These are phyloP conservation scores for Arachis stenosperma DNA, from an alignment of 306 rosid species.

Conservation along the genomic window DNA sequence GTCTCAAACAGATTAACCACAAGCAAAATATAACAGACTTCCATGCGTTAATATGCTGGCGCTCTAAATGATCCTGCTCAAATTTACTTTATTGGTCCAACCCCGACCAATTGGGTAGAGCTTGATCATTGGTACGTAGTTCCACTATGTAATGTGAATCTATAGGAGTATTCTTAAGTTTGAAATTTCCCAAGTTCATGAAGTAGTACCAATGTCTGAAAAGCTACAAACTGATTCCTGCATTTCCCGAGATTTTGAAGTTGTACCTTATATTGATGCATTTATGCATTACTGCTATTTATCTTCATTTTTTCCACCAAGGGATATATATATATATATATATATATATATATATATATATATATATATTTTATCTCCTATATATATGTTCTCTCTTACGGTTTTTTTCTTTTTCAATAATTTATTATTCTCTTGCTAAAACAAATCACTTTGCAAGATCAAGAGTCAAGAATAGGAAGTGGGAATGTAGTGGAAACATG, in stretches of 20 bases:
- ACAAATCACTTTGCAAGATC: slow-evolving; percentile 16
- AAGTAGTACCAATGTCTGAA: slow-evolving; percentile 19
- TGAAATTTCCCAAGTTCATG: slow-evolving; percentile 6
- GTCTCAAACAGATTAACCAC: slow-evolving; percentile 7
- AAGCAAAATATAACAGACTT: slow-evolving; percentile 11
- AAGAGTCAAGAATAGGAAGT: slow-evolving; percentile 27
- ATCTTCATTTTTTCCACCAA: slow-evolving; percentile 16
- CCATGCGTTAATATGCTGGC: slow-evolving; percentile 19
- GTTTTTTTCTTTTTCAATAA: background rate
- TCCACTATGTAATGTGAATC: background rate
- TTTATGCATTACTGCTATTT: slow-evolving; percentile 1
- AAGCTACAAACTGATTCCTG: background rate
- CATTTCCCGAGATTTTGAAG: slow-evolving; percentile 18
- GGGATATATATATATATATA: background rate
- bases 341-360: too few relatives aligned
- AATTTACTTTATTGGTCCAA: slow-evolving; percentile 3
- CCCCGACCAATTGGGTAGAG: background rate
- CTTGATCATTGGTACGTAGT: slow-evolving; percentile 7
- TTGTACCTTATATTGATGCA: slow-evolving; percentile 16
- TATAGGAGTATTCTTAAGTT: background rate
- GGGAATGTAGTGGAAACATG: slow-evolving; percentile 29
- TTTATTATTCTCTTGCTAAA: slow-evolving; percentile 16
- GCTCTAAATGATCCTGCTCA: slow-evolving; percentile 27
- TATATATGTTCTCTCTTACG: background rate
- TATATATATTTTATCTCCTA: background rate